phyloP scores from a whole-genome alignment of 129 eudicot genomes.

The Deinandra increscens region DNA sequence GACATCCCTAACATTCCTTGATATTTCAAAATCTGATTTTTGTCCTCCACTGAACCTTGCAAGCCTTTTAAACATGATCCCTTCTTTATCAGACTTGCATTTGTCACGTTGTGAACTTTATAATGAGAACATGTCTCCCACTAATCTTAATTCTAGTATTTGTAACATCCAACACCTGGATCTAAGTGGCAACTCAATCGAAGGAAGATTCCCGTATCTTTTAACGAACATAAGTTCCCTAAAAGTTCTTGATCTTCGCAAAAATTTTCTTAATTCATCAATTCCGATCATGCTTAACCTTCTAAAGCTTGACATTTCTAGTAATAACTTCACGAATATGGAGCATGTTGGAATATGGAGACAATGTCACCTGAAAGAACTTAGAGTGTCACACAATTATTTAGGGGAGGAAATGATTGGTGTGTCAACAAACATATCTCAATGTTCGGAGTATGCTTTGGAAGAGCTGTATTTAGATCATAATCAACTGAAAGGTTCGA shows the following conservation, averaged over 20 bases:
- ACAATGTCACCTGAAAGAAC: too few species aligned
- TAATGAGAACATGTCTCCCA: neutral
- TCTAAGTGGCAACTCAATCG: constrained; percentile 8
- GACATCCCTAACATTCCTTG: constrained; percentile 10
- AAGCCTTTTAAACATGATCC: neutral
- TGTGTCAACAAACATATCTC: too few species aligned
- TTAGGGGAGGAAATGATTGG: too few species aligned
- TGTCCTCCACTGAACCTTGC: neutral
- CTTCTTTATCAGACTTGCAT: constrained; percentile 2
- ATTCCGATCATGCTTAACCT: constrained; percentile 16
- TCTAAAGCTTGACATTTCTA: constrained; percentile 11
- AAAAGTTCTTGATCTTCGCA: constrained; percentile 7
- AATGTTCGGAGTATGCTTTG: too few species aligned
- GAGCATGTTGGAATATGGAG: too few species aligned
- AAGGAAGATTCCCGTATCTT: neutral
- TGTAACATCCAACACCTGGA: constrained; percentile 17
- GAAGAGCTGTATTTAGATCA: too few species aligned
- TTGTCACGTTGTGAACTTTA: neutral
- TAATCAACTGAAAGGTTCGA: constrained; percentile 2
- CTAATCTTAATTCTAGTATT: constrained; percentile 6
- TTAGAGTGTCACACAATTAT: too few species aligned
- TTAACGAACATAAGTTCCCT: constrained; percentile 12
- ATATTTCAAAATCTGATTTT: constrained; percentile 8
- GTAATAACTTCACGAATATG: too few species aligned
- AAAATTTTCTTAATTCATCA: neutral